These are phyloP conservation scores for Saturnispora silvae DNA, from an alignment of 805 yeast species.

Conservation along the genomic window DNA sequence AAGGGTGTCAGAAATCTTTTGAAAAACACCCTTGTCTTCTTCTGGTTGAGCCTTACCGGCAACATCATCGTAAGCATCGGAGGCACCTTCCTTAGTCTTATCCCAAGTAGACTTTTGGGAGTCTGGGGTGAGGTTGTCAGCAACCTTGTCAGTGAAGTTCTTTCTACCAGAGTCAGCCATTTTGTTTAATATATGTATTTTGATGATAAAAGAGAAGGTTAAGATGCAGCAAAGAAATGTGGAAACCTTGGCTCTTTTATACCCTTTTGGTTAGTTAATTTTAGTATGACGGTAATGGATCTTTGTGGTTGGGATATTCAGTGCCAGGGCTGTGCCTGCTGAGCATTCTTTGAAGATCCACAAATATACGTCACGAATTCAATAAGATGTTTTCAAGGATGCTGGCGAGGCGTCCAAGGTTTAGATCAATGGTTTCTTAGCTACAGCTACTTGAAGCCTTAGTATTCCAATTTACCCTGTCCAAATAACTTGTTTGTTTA, in stretches of 20 bases:
- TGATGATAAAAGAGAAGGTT: neutral
- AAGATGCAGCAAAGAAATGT: neutral
- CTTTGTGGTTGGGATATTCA: too few relatives aligned
- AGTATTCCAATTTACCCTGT: too few relatives aligned
- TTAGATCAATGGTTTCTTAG: too few relatives aligned
- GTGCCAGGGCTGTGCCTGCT: too few relatives aligned
- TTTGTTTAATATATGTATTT: neutral
- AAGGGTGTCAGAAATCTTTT: slow-evolving; percentile 55
- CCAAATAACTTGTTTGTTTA: too few relatives aligned
- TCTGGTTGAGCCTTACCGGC: slow-evolving; percentile 56
- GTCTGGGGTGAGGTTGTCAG: slow-evolving; percentile 63
- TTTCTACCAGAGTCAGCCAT: slow-evolving; percentile 55
- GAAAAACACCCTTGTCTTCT: slow-evolving; percentile 55
- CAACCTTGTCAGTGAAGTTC: slow-evolving; percentile 54
- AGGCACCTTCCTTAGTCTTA: slow-evolving; percentile 59
- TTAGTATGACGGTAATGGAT: too few relatives aligned
- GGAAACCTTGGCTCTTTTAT: neutral
- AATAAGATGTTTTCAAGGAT: too few relatives aligned
- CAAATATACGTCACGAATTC: too few relatives aligned
- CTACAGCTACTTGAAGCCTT: too few relatives aligned
- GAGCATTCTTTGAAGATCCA: too few relatives aligned
- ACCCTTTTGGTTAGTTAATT: neutral
- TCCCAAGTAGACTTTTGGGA: slow-evolving; percentile 52
- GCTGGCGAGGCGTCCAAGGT: too few relatives aligned
- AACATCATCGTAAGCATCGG: slow-evolving; percentile 56